Evolutionary conservation across 2,329 filamentous ascomycete genomes (phyloP), one percentile per base, ranked within the genome.

Genomic region (Tolypocladium tropicale): DNA sequence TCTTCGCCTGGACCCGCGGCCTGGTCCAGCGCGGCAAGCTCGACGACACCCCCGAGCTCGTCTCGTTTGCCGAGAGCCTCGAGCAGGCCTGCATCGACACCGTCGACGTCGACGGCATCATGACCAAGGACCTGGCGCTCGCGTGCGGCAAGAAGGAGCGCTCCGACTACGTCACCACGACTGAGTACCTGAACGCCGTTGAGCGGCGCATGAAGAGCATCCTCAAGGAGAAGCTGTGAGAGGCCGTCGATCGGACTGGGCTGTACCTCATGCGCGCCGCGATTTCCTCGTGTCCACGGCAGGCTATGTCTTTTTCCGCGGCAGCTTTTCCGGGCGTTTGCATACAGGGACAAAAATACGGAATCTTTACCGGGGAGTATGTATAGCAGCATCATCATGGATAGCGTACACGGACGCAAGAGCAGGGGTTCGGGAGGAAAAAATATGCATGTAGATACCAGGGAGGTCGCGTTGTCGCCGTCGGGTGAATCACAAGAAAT

Each of bases 41-140:
- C 63, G 94, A 99, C 75, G 78, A 84, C 54, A 96, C 91, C n/a
- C 92, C 92, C 33, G 92, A 96, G 63, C 80, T 99, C 32, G 84
- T 96, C 58, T 82, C 89, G 53, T 99, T 96, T 68, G 94, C 93
- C 57, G 89, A 97, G 78, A 83, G 81, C 68, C 83, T 99, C 55
- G 94, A 99, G 82, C 81, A 89, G 74, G 94, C 94, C 39, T 96
- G 94, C 73, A 80, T 96, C 58, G 91, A 97, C 73, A 93, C 93
- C 30, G 94, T 99, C 63, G 89, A 97, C 71, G 74, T 89, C 57
- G 93, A 97, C 70, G 89, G 89, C 60, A 88, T 97, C 78, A 99
- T 97, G 94, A 99, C 94, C 73, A 99, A 99, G 85, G 94, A 99
- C 75, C 77, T 99, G 65, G 94, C 94, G n/a, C 83, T 97, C 58